Conservation (phyloP, 2,329 filamentous ascomycete genomes). For the Sporothrix euskadiensis region DNA sequence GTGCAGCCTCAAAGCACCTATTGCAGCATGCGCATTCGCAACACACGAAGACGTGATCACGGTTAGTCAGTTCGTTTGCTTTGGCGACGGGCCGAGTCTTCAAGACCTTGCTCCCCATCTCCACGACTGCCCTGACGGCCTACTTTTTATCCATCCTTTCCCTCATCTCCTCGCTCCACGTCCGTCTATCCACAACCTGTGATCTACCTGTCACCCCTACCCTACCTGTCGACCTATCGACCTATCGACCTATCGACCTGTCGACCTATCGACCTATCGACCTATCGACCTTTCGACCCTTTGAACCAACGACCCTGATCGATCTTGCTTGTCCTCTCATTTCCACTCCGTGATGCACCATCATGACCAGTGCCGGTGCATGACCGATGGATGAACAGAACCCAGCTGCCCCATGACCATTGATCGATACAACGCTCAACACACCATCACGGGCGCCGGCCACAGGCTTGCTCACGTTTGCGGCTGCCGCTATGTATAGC, state of each 20-base stretch:
- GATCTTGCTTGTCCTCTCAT: background rate
- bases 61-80: background rate
- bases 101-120: constrained; percentile 3
- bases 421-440: background rate
- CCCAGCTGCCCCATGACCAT: background rate
- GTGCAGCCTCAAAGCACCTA: background rate
- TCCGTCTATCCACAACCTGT: background rate
- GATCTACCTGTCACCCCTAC: background rate
- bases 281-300: too few species aligned
- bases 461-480: background rate
- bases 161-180: background rate
- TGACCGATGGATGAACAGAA: constrained; percentile 6
- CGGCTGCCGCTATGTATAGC: background rate
- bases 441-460: background rate
- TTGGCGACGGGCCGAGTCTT: constrained; percentile 7
- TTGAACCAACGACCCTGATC: background rate
- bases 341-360: constrained; percentile 6
- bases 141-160: background rate
- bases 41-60: constrained; percentile 23
- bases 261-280: background rate
- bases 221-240: background rate
- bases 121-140: background rate
- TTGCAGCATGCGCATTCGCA: background rate
- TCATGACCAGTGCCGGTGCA: constrained; percentile 21
- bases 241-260: too few species aligned